Percentiles rank a stretch among this genome's conserved stretches.
phyloP scores from a whole-genome alignment of 257 asterid species.

The Ilex aquifolium region DNA sequence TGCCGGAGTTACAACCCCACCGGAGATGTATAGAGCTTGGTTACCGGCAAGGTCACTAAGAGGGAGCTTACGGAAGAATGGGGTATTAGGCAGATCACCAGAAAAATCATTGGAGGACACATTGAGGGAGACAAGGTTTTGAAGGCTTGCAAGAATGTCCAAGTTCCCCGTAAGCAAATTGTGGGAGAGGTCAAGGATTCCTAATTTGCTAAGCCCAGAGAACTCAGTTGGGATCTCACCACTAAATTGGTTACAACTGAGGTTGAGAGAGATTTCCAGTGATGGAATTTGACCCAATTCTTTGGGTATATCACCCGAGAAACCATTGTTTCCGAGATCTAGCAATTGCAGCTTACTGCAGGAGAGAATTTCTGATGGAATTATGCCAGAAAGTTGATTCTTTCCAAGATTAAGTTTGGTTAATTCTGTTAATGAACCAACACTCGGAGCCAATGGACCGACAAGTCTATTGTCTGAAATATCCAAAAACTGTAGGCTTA shows the following conservation, averaged over 20 bases:
- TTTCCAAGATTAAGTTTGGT: background rate
- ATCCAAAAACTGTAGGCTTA: background rate
- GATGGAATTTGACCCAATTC: background rate
- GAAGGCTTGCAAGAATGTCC: background rate
- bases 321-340: background rate
- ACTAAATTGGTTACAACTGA: background rate
- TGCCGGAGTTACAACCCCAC: background rate
- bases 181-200: background rate
- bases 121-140: background rate
- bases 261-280: background rate
- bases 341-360: background rate
- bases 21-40: background rate
- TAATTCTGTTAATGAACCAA: background rate
- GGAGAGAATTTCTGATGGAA: background rate
- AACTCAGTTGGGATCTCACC: background rate
- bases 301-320: conserved; percentile 1
- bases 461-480: background rate
- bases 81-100: background rate
- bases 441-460: background rate
- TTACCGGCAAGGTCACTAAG: background rate
- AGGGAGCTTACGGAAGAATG: background rate
- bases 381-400: background rate
- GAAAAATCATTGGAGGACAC: background rate
- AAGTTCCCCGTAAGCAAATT: background rate
- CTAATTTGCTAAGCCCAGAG: background rate